Evolutionary conservation across 2,329 filamentous ascomycete genomes (phyloP), one percentile per base, ranked within the genome.

Genomic region (Rutstroemia sp.): DNA sequence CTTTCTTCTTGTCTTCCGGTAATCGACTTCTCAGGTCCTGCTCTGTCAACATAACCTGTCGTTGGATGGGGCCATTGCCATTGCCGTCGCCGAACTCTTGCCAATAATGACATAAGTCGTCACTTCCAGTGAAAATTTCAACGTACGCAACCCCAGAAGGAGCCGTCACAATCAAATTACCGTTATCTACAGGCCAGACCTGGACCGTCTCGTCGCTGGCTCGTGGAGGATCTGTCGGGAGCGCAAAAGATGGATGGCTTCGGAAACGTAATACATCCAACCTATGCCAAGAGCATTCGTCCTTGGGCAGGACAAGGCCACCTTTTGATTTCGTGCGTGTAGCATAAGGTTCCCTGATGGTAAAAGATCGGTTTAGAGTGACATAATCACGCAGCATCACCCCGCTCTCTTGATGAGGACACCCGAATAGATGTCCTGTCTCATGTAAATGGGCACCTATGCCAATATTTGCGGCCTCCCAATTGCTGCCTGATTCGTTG

Each of bases 401-500:
- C n/a, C 94, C 92, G 27, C 77, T 87, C 67, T 94, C 89, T 68
- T 95, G 90, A 68, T 95, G 89, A 9, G 90, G 89, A 63, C 89
- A 95, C 50, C 92, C 92, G 63, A 97, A 88, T 21, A 96, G 72
- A 72, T 95, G 92, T 3, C 92, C 92, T 0, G 87, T 87, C 72
- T 96, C 91, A 70, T 95, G 92, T 48, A 97, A 72, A 71, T 97
- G 92, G 9, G 90, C 92, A 7, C 92, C 92, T 61, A 97, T 95
- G 30, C 92, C 92, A 59, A 96, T 87, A 64, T 92, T 95, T 25
- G 89, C 91, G n/a, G 91, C 85, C 70, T 97, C 92, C 92, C 92
- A 97, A 48, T 85, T 94, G 68, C 89, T 95, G 23, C 92, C 92
- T 6, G 86, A 86, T 63, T 96, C 89, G 64, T 88, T 87, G 70